Evolutionary conservation across 1,284 basidiomycete genomes (phyloP).

Genomic region (Ganoderma boninense): DNA sequence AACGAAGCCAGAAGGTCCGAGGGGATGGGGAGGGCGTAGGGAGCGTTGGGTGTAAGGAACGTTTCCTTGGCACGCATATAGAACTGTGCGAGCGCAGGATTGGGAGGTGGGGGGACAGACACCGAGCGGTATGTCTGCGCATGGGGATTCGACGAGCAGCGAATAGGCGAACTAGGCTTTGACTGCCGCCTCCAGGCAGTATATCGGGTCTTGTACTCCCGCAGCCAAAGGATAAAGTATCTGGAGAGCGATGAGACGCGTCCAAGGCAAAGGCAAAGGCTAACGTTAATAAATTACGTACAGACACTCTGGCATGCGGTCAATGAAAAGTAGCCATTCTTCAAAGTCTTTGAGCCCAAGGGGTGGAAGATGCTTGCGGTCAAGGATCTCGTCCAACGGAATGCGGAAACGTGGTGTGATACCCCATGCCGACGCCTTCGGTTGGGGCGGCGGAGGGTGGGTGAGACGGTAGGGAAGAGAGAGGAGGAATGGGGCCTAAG

Average conservation of each 20-base stretch:
- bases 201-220: conserved; percentile 69
- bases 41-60: conserved; percentile 73
- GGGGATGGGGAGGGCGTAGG: conserved; percentile 75
- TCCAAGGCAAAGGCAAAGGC: conserved; percentile 3
- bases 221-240: conserved; percentile 81
- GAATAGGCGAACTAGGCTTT: conserved; percentile 41
- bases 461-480: conserved; percentile 67
- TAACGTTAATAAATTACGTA: conserved; percentile 42
- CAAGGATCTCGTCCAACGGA: conserved; percentile 72
- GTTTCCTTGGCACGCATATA: conserved; percentile 80
- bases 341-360: conserved; percentile 82
- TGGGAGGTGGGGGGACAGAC: conserved; percentile 32
- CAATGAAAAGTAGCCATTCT: conserved; percentile 81
- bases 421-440: conserved; percentile 67
- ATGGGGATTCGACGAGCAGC: conserved; percentile 23
- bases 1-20: conserved; percentile 72
- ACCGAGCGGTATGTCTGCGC: conserved; percentile 44
- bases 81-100: conserved; percentile 67
- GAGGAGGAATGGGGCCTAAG: conserved; percentile 56
- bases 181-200: conserved; percentile 62
- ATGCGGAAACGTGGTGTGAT: conserved; percentile 53
- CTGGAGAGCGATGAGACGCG: conserved; percentile 41
- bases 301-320: conserved; percentile 75
- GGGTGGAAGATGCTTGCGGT: conserved; percentile 75
- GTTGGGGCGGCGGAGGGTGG: conserved; percentile 72